Evolutionary conservation across 768 basidiomycete genomes (phyloP).

Genomic region (Mycena sanguinolenta): DNA sequence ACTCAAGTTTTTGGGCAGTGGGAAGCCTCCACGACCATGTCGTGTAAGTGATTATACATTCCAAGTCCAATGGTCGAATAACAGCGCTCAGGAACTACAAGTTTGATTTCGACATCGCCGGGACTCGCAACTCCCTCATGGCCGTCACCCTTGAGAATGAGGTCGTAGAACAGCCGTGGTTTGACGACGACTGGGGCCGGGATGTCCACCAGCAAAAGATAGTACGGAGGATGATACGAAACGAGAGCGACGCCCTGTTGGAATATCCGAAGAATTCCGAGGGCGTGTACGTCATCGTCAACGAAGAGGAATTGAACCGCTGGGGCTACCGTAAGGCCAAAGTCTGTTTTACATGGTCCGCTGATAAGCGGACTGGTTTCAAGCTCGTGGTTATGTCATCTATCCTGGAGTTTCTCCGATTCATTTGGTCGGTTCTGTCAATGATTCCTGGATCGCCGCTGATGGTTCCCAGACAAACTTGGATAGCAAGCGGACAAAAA

Average conservation of each 20-base stretch:
- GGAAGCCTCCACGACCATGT: slow-evolving; percentile 78
- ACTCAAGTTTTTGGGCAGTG: slow-evolving; percentile 53
- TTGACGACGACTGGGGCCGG: slow-evolving; percentile 71
- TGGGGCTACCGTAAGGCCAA: slow-evolving; percentile 58
- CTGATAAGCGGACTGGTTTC: background rate
- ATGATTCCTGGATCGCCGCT: no score
- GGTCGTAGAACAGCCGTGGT: slow-evolving; percentile 65
- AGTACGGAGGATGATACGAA: slow-evolving; percentile 57
- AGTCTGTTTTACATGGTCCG: background rate
- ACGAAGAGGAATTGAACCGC: slow-evolving; percentile 62
- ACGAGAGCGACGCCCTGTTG: slow-evolving; percentile 65
- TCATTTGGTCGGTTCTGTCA: slow-evolving; percentile 57
- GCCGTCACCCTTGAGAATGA: slow-evolving; percentile 65
- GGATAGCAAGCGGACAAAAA: slow-evolving; percentile 68
- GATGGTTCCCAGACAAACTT: slow-evolving; percentile 63
- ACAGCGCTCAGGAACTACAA: slow-evolving; percentile 45
- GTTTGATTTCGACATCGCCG: slow-evolving; percentile 76
- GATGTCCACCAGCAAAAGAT: slow-evolving; percentile 69
- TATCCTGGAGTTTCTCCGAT: slow-evolving; percentile 71
- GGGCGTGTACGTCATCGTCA: slow-evolving; percentile 69
- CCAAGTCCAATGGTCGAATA: background rate
- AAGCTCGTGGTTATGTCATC: slow-evolving; percentile 68
- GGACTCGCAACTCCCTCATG: slow-evolving; percentile 68
- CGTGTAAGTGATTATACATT: slow-evolving; percentile 44
- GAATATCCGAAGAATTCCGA: slow-evolving; percentile 70